A percentile compares a stretch with the other conserved stretches of the same genome.
Evolutionary conservation across 352 stramenopile species (phyloP).

Genomic region (Phytophthora pinifolia): DNA sequence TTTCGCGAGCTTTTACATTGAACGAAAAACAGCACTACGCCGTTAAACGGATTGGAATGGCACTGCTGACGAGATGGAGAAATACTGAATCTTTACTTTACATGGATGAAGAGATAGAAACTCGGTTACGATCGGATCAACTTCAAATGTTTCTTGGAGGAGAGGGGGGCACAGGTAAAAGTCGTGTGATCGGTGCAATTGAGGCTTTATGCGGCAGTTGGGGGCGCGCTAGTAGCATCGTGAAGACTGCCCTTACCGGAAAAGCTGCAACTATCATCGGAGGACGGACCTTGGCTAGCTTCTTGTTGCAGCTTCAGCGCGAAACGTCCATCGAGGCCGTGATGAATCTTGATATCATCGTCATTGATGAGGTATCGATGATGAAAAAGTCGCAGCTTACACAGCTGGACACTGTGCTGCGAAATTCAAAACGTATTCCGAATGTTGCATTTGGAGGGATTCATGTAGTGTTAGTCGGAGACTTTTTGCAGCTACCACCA

Average conservation of each 20-base stretch:
- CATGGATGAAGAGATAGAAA: constrained; percentile 1
- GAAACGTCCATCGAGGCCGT: neutral
- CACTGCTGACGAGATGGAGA: constrained; percentile 4
- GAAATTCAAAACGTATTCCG: neutral
- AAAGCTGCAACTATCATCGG: constrained; percentile 4
- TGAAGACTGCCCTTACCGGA: neutral
- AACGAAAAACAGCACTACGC: constrained; percentile 5
- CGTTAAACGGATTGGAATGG: neutral
- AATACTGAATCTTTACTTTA: neutral
- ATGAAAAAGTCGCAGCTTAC: constrained; percentile 1
- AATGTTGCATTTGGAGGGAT: neutral
- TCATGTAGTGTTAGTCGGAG: no score
- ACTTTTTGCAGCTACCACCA: no score
- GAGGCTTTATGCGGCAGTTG: neutral
- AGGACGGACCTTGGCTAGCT: constrained; percentile 1
- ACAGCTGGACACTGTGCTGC: constrained; percentile 1
- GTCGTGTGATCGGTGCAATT: neutral
- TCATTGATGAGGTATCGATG: constrained; percentile 8
- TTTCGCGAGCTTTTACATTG: constrained; percentile 1
- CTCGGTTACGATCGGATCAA: constrained; percentile 2
- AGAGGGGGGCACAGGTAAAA: constrained; percentile 3
- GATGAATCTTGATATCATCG: neutral
- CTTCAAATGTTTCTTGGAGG: constrained; percentile 4
- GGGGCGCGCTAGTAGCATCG: neutral
- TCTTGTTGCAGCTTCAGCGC: neutral